Evolutionary conservation across 2,329 filamentous ascomycete species (phyloP).

Genomic region (Berkeleyomyces basicola): DNA sequence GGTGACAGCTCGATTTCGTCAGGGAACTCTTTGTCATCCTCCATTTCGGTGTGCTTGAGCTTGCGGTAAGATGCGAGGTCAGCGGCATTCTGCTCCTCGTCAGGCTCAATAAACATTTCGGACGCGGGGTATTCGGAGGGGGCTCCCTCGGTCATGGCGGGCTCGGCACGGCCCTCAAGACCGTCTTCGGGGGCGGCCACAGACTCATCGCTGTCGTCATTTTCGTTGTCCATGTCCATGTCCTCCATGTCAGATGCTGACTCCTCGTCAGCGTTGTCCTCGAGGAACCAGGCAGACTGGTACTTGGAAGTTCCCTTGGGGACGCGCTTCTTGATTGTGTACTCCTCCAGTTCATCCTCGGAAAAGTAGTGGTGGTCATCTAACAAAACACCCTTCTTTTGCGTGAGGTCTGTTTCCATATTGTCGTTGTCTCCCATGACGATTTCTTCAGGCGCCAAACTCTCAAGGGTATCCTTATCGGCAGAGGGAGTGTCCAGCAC

Average conservation of each 20-base stretch:
- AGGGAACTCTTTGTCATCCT: conserved; percentile 88
- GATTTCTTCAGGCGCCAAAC: conserved; percentile 73
- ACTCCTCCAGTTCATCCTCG: conserved; percentile 55
- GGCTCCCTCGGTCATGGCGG: conserved; percentile 53
- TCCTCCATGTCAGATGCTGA: conserved; percentile 62
- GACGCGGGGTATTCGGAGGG: conserved; percentile 86
- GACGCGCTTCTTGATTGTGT: conserved; percentile 51
- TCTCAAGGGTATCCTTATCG: conserved; percentile 68
- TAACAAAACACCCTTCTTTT: conserved; percentile 73
- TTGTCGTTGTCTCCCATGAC: conserved; percentile 51
- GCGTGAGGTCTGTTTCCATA: conserved; percentile 24
- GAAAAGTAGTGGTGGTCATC: conserved; percentile 98
- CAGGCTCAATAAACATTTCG: conserved; percentile 73
- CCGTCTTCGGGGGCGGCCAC: conserved; percentile 66
- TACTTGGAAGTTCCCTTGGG: conserved; percentile 88
- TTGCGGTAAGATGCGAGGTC: conserved; percentile 69
- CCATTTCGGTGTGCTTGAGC: conserved; percentile 60
- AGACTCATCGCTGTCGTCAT: conserved; percentile 38
- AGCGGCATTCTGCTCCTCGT: conserved; percentile 63
- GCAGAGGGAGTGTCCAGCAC: conserved; percentile 55
- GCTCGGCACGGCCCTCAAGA: conserved; percentile 49
- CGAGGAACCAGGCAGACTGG: conserved; percentile 85
- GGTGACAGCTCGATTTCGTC: conserved; percentile 94
- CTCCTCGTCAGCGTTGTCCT: conserved; percentile 61
- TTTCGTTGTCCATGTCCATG: conserved; percentile 42